Conservation (phyloP, 1,284 basidiomycete genomes). For the Cutaneotrichosporon sp. region DNA sequence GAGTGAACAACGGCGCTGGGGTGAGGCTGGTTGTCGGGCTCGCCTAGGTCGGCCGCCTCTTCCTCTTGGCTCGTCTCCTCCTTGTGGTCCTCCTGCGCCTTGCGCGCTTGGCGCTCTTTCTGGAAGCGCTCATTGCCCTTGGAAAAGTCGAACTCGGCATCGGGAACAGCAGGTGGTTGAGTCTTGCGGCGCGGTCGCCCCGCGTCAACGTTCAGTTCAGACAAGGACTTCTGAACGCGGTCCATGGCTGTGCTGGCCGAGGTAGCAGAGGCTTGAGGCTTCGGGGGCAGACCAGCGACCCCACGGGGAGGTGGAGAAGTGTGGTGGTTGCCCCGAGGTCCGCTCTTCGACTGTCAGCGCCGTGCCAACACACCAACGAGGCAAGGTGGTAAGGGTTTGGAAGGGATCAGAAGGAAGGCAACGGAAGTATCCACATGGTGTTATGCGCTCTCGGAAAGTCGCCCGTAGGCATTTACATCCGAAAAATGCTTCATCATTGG, state of each 20-base stretch:
- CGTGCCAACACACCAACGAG: not conserved
- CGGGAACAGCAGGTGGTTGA: slow-evolving; percentile 41
- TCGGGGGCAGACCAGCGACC: slow-evolving; percentile 24
- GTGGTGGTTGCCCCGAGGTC: not conserved
- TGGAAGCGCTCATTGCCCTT: slow-evolving; percentile 43
- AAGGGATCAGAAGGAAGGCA: slow-evolving; percentile 53
- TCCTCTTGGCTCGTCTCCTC: slow-evolving; percentile 8
- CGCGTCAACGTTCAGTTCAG: slow-evolving; percentile 34
- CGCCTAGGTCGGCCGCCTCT: slow-evolving; percentile 25
- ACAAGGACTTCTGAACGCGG: slow-evolving; percentile 45
- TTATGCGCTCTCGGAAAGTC: slow-evolving; percentile 51
- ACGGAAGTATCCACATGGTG: slow-evolving; percentile 53
- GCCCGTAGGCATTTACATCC: slow-evolving; percentile 48
- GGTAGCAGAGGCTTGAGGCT: slow-evolving; percentile 31
- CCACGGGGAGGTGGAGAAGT: not conserved
- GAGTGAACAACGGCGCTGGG: slow-evolving; percentile 30
- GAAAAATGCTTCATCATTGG: slow-evolving; percentile 52
- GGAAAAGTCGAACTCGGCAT: slow-evolving; percentile 49
- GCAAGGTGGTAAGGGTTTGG: not conserved
- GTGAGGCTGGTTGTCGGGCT: slow-evolving; percentile 36
- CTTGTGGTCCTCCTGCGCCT: slow-evolving; percentile 18
- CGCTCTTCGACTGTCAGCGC: not conserved
- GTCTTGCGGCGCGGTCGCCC: slow-evolving; percentile 23
- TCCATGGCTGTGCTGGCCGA: slow-evolving; percentile 43
- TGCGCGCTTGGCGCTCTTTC: slow-evolving; percentile 37